Evolutionary conservation across 1,139 yeast genomes (phyloP).

Genomic region (Sporopachydermia cereana): DNA sequence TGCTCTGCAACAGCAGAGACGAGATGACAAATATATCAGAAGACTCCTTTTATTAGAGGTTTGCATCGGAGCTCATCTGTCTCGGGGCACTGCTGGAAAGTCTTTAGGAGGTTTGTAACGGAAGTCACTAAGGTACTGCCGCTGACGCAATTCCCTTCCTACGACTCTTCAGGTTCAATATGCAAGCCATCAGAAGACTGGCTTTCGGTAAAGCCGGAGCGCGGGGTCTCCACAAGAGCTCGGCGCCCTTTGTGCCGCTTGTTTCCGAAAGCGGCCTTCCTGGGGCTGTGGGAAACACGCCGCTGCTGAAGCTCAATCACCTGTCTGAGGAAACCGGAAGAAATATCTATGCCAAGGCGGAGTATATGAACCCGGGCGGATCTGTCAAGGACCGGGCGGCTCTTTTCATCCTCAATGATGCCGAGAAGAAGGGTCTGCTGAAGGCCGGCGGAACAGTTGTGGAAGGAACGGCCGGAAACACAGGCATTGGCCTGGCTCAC

Average conservation of each 20-base stretch:
- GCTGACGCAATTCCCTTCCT: too few species aligned
- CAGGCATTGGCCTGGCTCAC: conserved; percentile 87
- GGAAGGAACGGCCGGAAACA: conserved; percentile 70
- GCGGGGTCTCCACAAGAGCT: background rate
- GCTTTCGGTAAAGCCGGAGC: too few species aligned
- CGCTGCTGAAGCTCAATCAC: conserved; percentile 53
- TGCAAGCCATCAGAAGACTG: too few species aligned
- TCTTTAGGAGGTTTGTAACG: too few species aligned
- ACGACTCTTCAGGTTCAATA: too few species aligned
- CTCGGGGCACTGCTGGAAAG: too few species aligned
- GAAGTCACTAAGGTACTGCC: too few species aligned
- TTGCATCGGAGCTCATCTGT: too few species aligned
- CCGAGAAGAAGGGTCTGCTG: conserved; percentile 59
- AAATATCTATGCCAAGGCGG: conserved; percentile 81
- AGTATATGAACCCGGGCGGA: conserved; percentile 91
- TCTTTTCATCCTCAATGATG: conserved; percentile 61
- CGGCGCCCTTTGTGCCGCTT: conserved; percentile 44
- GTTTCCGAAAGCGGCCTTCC: conserved; percentile 52
- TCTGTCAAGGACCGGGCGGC: conserved; percentile 91
- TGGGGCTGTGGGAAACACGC: conserved; percentile 83
- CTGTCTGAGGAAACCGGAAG: conserved; percentile 55
- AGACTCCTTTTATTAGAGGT: too few species aligned
- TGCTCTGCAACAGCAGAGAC: too few species aligned
- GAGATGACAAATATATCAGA: too few species aligned
- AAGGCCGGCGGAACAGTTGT: conserved; percentile 62